Percentiles rank a stretch among this genome's conserved stretches.
Evolutionary conservation across 176 grass and related monocot genomes (phyloP).

Genomic region (Triticum monococcum): DNA sequence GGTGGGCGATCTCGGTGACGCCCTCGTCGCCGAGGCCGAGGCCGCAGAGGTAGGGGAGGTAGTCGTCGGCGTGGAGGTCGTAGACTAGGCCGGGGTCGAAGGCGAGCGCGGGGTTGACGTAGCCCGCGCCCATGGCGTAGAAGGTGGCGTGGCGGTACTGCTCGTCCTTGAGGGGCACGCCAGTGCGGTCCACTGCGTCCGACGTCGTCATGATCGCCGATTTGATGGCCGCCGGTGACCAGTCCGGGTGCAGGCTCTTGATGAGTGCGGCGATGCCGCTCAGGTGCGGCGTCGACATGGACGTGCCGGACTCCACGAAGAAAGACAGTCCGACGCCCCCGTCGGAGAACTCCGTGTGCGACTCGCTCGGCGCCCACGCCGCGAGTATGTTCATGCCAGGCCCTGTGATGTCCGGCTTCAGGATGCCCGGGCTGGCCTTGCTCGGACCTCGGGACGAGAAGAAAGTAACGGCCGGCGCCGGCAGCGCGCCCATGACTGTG

Average conservation of each 20-base stretch:
- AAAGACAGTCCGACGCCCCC: slow-evolving; percentile 41
- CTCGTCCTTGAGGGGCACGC: slow-evolving; percentile 70
- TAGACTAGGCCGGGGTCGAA: slow-evolving; percentile 75
- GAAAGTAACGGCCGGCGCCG: slow-evolving; percentile 53
- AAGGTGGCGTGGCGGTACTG: slow-evolving; percentile 76
- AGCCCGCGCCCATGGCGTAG: slow-evolving; percentile 81
- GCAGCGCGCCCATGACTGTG: slow-evolving; percentile 54
- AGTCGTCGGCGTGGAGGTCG: slow-evolving; percentile 58
- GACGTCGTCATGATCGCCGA: slow-evolving; percentile 95
- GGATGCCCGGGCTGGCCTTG: slow-evolving; percentile 54
- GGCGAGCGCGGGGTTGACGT: slow-evolving; percentile 72
- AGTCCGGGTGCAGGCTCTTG: slow-evolving; percentile 65
- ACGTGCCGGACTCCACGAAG: slow-evolving; percentile 79
- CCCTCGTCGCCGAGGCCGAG: slow-evolving; percentile 55
- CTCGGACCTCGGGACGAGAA: slow-evolving; percentile 83
- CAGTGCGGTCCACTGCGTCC: slow-evolving; percentile 47
- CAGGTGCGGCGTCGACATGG: slow-evolving; percentile 85
- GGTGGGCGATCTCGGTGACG: slow-evolving; percentile 52
- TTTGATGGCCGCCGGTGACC: slow-evolving; percentile 80
- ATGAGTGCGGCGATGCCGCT: slow-evolving; percentile 73
- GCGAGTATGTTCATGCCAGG: slow-evolving; percentile 92
- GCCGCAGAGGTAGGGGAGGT: slow-evolving; percentile 77
- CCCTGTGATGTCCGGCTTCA: slow-evolving; percentile 86
- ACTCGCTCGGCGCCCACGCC: slow-evolving; percentile 61
- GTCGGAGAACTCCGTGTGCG: slow-evolving; percentile 50